Conservation (phyloP, 805 yeast genomes). For the Metschnikowia gelsemii region DNA sequence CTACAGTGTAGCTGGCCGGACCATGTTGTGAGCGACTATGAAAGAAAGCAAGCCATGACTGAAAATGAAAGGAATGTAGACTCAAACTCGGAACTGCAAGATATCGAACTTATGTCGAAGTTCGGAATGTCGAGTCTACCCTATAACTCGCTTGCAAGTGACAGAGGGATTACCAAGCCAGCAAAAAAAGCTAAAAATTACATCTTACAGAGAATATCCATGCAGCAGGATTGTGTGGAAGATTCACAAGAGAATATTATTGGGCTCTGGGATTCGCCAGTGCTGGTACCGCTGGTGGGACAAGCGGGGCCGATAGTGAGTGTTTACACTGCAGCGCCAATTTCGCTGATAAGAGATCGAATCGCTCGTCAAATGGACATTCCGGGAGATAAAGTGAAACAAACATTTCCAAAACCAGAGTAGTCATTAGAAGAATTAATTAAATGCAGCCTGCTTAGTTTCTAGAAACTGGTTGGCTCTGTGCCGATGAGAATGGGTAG, state of each 20-base stretch:
- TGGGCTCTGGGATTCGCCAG: neutral
- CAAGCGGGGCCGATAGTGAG: neutral
- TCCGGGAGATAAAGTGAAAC: slow-evolving; percentile 4
- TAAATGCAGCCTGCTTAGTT: neutral
- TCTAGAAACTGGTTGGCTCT: neutral
- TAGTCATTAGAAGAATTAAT: neutral
- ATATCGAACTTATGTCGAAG: neutral
- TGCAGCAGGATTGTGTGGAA: slow-evolving; percentile 40
- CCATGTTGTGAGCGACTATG: slow-evolving; percentile 10
- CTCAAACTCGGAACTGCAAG: neutral
- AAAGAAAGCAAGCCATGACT: neutral
- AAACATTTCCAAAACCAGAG: too few relatives aligned
- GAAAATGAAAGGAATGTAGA: neutral
- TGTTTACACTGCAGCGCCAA: neutral
- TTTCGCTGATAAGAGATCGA: slow-evolving; percentile 9
- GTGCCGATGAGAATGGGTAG: too few relatives aligned
- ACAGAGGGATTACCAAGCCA: slow-evolving; percentile 4
- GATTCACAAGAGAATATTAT: slow-evolving; percentile 12
- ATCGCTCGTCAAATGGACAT: slow-evolving; percentile 17
- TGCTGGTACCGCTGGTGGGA: too few relatives aligned
- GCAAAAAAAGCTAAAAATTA: slow-evolving; percentile 15
- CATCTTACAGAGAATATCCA: slow-evolving; percentile 33
- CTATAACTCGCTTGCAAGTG: neutral
- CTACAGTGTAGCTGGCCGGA: slow-evolving; percentile 20
- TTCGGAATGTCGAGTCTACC: neutral